Evolutionary conservation across 2,329 filamentous ascomycete genomes (phyloP).

Genomic region (Curvularia hawaiiensis): DNA sequence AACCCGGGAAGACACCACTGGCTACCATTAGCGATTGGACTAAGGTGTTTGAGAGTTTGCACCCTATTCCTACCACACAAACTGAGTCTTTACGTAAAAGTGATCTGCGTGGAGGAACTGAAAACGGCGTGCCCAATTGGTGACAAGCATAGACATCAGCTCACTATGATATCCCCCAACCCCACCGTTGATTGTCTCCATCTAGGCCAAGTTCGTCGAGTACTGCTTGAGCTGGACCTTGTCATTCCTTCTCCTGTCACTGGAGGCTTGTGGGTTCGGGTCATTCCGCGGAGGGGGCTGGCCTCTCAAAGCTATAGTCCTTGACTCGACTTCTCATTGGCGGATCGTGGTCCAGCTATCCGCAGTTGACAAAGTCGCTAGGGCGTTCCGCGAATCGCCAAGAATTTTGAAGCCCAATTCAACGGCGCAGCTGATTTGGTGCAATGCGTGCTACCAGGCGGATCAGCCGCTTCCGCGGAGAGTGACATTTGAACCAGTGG

Average conservation of each 20-base stretch:
- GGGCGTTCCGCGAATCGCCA: not conserved
- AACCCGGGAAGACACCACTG: not conserved
- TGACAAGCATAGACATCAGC: not conserved
- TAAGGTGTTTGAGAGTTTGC: not conserved
- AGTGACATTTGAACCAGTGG: not conserved
- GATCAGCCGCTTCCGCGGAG: not conserved
- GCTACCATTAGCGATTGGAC: not conserved
- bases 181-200: too few relatives aligned
- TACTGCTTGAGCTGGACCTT: not conserved
- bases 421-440: not conserved
- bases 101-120: not conserved
- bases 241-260: not conserved
- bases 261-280: not conserved
- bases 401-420: not conserved
- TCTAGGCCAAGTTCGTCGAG: not conserved
- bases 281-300: not conserved
- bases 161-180: not conserved
- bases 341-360: not conserved
- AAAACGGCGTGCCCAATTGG: not conserved
- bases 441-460: not conserved
- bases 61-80: too few relatives aligned
- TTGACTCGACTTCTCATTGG: not conserved
- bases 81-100: not conserved
- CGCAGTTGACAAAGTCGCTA: not conserved
- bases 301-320: not conserved